These are phyloP conservation scores for Syzygium syzygioides DNA, from an alignment of 441 rosid genomes.

Conservation along the genomic window DNA sequence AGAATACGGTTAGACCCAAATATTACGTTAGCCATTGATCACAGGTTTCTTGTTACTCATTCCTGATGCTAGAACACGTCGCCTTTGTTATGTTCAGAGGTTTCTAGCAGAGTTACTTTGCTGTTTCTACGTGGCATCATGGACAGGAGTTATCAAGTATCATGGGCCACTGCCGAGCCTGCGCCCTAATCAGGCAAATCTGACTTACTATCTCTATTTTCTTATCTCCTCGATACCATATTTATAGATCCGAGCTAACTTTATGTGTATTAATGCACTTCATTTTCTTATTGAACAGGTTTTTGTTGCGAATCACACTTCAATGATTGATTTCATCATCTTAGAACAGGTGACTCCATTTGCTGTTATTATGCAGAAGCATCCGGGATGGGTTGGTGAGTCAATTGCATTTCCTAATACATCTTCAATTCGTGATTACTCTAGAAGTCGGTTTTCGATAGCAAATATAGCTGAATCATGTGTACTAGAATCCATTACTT, in stretches of 20 bases:
- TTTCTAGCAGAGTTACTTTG: slow-evolving; percentile 90
- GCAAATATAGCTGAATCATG: background rate
- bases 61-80: slow-evolving; percentile 5
- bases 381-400: slow-evolving; percentile 99
- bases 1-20: background rate
- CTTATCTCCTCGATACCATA: background rate
- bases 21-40: background rate
- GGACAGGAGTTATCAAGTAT: slow-evolving; percentile 97
- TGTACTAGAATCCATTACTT: background rate
- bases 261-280: background rate
- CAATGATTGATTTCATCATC: slow-evolving; percentile 96
- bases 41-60: background rate
- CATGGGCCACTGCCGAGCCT: slow-evolving; percentile 98
- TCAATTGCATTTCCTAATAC: background rate
- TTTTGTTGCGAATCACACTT: slow-evolving; percentile 94
- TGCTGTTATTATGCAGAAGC: slow-evolving; percentile 98
- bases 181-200: slow-evolving; percentile 87
- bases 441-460: background rate
- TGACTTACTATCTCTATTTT: background rate
- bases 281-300: slow-evolving; percentile 46
- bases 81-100: slow-evolving; percentile 41
- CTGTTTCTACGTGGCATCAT: slow-evolving; percentile 96
- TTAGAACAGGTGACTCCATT: slow-evolving; percentile 94
- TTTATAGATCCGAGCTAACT: background rate
- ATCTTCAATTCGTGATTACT: background rate